Evolutionary conservation across 2,329 filamentous ascomycete genomes (phyloP), one percentile per base, ranked within the genome.

Genomic region (Colletotrichum lupini): DNA sequence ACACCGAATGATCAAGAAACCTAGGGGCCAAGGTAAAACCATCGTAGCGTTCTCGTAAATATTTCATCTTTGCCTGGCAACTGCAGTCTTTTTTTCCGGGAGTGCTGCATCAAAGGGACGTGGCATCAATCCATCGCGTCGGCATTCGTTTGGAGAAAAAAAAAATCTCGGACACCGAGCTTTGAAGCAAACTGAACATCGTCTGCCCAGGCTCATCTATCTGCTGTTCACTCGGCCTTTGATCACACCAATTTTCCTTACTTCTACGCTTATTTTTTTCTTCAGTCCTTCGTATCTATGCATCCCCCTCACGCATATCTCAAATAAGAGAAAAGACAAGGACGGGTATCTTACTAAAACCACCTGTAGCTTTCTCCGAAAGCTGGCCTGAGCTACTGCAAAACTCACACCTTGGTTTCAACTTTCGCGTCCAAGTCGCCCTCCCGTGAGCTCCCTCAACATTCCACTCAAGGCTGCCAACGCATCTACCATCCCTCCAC

Each of bases 111-210:
- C 16, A 49, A 49, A 49, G 42, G 42, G 37, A 42, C 37, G 37
- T 42, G 37, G 37, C 37, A 42, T 42, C 37, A 16, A 42, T 42
- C 19, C 42, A 19, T n/a, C 42, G 16, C 42, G 42, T 49, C 19
- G 42, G 42, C 42, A 49, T 49, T 49, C 28, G 22, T 28, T n/a
- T 30, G 55, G 7, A 46, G 26, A 37, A 19, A 30, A 14, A 14
- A 14, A 37, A 42, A 61, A 61, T 49, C 16, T 61, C 59, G 37
- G 37, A 61, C 59, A 61, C 59, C 32, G 42, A 22, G 59, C 59
- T 28, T 14, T 32, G 42, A 32, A 62, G 59, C 59, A 52, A 52
- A 46, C 58, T 16, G 26, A 62, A 16, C 37, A 30, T 62, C 26
- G 5, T 22, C 19, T 32, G 19, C 59, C 37, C 59, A 62, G 3